Conservation (phyloP, 2,329 filamentous ascomycete species). For the Thyridium curvatum region DNA sequence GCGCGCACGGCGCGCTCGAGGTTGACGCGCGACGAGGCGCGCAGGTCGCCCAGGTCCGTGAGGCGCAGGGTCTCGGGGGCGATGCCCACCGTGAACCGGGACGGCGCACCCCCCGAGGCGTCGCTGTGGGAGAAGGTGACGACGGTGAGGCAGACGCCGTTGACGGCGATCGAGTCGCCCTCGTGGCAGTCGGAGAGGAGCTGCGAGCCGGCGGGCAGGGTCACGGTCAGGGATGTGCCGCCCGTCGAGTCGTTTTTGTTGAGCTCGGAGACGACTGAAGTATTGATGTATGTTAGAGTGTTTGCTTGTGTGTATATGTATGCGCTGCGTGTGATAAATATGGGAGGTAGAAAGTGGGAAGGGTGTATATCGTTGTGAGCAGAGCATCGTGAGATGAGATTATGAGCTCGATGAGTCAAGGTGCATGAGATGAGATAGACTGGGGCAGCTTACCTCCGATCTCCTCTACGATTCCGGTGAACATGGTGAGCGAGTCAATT, state of each 20-base stretch:
- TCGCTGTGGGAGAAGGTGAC: slow-evolving; percentile 46
- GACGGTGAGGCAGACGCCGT: slow-evolving; percentile 93
- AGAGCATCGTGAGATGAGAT: no score
- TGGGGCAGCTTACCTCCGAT: slow-evolving; percentile 68
- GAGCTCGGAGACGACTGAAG: slow-evolving; percentile 73
- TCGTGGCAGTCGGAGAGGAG: slow-evolving; percentile 79
- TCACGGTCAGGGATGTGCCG: slow-evolving; percentile 86
- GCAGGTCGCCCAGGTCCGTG: slow-evolving; percentile 82
- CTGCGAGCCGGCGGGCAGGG: slow-evolving; percentile 55
- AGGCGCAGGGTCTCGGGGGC: slow-evolving; percentile 93
- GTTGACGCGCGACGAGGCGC: slow-evolving; percentile 66
- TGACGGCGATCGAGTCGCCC: slow-evolving; percentile 91
- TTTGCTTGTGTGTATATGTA: no score
- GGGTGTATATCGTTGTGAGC: no score
- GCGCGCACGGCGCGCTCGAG: slow-evolving; percentile 90
- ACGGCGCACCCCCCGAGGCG: no score
- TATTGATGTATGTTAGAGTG: not conserved
- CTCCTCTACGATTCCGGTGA: slow-evolving; percentile 89
- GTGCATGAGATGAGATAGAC: no score
- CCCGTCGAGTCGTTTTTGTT: slow-evolving; percentile 75
- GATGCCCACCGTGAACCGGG: slow-evolving; percentile 80
- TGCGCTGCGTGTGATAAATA: no score
- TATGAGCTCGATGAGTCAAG: no score
- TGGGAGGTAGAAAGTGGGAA: no score
- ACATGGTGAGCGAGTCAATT: slow-evolving; percentile 53